Conservation (phyloP, 768 basidiomycete species). For the Termitomyces sp. region DNA sequence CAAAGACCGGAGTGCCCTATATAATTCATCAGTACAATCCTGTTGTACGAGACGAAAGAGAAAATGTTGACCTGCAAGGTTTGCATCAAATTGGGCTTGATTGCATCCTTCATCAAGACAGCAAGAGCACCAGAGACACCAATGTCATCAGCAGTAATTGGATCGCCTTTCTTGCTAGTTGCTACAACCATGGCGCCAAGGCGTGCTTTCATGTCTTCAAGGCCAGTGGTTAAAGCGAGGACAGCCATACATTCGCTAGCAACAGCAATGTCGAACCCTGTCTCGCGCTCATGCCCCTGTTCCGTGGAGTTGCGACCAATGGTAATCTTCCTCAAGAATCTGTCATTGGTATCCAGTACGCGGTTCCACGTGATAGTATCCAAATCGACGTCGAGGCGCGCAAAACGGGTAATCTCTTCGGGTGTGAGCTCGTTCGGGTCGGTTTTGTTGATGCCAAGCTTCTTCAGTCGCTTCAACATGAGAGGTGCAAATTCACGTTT, state of each 20-base stretch:
- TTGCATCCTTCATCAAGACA: constrained; percentile 97
- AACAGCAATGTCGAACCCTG: constrained; percentile 96
- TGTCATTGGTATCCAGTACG: constrained; percentile 94
- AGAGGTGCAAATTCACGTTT: constrained; percentile 92
- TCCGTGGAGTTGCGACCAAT: constrained; percentile 90
- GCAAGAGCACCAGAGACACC: constrained; percentile 94
- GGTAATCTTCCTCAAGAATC: constrained; percentile 91
- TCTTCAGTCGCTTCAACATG: constrained; percentile 93
- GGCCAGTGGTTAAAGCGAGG: constrained; percentile 80
- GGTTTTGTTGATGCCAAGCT: constrained; percentile 93
- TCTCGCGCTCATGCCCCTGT: constrained; percentile 79
- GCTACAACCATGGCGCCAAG: constrained; percentile 98
- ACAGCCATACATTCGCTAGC: constrained; percentile 99
- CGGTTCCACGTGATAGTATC: constrained; percentile 97
- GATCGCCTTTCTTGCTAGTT: constrained; percentile 83
- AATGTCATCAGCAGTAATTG: constrained; percentile 94
- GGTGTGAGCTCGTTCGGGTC: constrained; percentile 88
- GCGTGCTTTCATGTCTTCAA: constrained; percentile 87
- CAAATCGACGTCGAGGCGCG: constrained; percentile 86
- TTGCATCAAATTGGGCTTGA: constrained; percentile 99
- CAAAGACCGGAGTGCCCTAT: constrained; percentile 95
- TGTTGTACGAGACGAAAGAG: not conserved
- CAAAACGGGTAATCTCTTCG: constrained; percentile 87
- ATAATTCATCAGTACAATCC: not conserved
- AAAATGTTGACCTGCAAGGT: constrained; percentile 62